phyloP scores from a whole-genome alignment of 148 eudicot species.

The Oxyria digyna region DNA sequence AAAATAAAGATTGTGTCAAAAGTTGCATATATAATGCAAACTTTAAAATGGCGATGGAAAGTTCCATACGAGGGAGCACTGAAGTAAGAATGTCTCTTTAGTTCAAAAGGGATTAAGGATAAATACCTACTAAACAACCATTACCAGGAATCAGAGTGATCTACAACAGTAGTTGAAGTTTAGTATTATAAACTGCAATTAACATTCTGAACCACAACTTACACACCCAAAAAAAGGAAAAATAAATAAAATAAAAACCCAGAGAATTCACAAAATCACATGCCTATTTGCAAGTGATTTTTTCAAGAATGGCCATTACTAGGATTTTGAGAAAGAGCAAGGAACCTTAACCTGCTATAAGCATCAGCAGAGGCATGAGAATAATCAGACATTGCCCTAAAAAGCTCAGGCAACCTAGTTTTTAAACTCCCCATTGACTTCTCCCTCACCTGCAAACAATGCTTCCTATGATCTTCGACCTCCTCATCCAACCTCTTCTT shows the following conservation, averaged over 20 bases:
- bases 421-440: slow-evolving; percentile 71
- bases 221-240: neutral
- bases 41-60: too few relatives aligned
- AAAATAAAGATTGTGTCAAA: too few relatives aligned
- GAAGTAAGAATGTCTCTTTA: too few relatives aligned
- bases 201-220: neutral
- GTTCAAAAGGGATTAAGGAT: neutral
- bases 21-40: too few relatives aligned
- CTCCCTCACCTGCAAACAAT: slow-evolving; percentile 77
- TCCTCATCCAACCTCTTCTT: slow-evolving; percentile 76
- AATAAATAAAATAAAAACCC: neutral
- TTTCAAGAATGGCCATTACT: slow-evolving; percentile 3
- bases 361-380: slow-evolving; percentile 45
- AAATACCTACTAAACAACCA: neutral
- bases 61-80: too few relatives aligned
- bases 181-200: neutral
- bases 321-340: slow-evolving; percentile 32
- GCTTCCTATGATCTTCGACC: slow-evolving; percentile 51
- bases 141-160: neutral
- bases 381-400: slow-evolving; percentile 67
- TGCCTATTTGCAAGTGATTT: neutral
- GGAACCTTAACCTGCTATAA: slow-evolving; percentile 37
- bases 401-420: slow-evolving; percentile 67
- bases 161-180: neutral
- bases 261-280: neutral